Conservation (phyloP, 345 rosid species). For the Sisymbrium irio region DNA sequence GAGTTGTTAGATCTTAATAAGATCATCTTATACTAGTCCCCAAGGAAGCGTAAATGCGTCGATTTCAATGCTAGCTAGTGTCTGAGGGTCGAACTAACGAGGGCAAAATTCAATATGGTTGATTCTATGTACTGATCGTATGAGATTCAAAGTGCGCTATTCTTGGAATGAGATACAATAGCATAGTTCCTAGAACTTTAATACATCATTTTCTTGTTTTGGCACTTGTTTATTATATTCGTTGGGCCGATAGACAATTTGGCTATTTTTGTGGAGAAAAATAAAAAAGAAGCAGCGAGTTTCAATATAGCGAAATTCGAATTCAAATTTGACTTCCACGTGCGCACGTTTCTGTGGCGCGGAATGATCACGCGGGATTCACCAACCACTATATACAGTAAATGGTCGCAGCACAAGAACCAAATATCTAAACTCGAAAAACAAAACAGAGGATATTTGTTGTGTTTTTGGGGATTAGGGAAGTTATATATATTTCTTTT, state of each 20-base stretch:
- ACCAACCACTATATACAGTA: background rate
- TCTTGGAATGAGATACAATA: background rate
- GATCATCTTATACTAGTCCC: too few relatives aligned
- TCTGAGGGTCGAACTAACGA: too few relatives aligned
- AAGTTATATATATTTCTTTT: background rate
- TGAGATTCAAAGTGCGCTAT: too few relatives aligned
- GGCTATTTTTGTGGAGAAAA: background rate
- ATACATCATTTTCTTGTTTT: background rate
- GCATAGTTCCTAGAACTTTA: too few relatives aligned
- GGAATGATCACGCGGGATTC: slow-evolving; percentile 3
- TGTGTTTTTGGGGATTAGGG: background rate
- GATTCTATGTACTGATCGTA: too few relatives aligned
- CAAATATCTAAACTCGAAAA: slow-evolving; percentile 16
- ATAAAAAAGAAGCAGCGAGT: background rate
- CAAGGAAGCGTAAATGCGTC: too few relatives aligned
- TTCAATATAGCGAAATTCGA: background rate
- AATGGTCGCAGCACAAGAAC: background rate
- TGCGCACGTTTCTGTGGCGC: background rate
- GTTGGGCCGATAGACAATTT: background rate
- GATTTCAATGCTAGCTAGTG: too few relatives aligned
- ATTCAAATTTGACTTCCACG: background rate
- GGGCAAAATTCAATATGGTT: too few relatives aligned
- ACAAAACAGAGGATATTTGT: slow-evolving; percentile 1
- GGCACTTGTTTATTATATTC: background rate
- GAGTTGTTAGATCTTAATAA: too few relatives aligned